Evolutionary conservation across 139 green algal genomes (phyloP).

Genomic region (Picochlorum costavermella): DNA sequence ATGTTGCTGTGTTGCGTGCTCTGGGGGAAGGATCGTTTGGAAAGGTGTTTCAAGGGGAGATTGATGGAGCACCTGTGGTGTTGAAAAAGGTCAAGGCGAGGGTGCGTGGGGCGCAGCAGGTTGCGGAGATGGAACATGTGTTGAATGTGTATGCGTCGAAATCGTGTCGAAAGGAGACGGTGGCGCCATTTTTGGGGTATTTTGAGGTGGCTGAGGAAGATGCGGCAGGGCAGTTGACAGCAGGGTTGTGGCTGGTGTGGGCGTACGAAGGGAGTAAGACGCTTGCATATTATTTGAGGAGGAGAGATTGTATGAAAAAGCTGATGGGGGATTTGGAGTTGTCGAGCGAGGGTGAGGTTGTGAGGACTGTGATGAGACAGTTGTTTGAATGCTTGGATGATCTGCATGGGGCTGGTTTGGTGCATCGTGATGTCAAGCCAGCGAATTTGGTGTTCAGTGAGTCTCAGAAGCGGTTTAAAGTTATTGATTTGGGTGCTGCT

Average conservation of each 20-base stretch:
- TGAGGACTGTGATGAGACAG: slow-evolving; percentile 64
- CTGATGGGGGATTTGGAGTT: slow-evolving; percentile 72
- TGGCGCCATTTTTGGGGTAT: slow-evolving; percentile 72
- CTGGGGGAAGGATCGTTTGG: slow-evolving; percentile 43
- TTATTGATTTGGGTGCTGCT: slow-evolving; percentile 65
- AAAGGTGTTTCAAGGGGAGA: slow-evolving; percentile 34
- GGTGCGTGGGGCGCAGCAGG: slow-evolving; percentile 62
- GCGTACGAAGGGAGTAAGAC: slow-evolving; percentile 68
- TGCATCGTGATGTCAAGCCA: slow-evolving; percentile 92
- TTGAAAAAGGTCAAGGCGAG: slow-evolving; percentile 58
- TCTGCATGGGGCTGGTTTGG: slow-evolving; percentile 70
- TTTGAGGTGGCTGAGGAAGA: slow-evolving; percentile 36
- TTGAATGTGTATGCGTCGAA: slow-evolving; percentile 66
- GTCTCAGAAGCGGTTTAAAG: slow-evolving; percentile 40
- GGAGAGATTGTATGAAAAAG: slow-evolving; percentile 52
- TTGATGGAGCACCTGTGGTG: slow-evolving; percentile 38
- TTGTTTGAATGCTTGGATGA: slow-evolving; percentile 61
- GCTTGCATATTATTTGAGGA: slow-evolving; percentile 56
- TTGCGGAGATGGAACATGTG: slow-evolving; percentile 73
- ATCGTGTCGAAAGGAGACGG: slow-evolving; percentile 35
- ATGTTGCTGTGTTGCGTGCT: not conserved
- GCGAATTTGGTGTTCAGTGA: slow-evolving; percentile 80
- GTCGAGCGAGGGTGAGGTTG: slow-evolving; percentile 38
- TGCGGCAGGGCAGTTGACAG: slow-evolving; percentile 43
- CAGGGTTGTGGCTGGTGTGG: slow-evolving; percentile 80